Conservation (phyloP, 768 basidiomycete species). For the Piloderma croceum region DNA sequence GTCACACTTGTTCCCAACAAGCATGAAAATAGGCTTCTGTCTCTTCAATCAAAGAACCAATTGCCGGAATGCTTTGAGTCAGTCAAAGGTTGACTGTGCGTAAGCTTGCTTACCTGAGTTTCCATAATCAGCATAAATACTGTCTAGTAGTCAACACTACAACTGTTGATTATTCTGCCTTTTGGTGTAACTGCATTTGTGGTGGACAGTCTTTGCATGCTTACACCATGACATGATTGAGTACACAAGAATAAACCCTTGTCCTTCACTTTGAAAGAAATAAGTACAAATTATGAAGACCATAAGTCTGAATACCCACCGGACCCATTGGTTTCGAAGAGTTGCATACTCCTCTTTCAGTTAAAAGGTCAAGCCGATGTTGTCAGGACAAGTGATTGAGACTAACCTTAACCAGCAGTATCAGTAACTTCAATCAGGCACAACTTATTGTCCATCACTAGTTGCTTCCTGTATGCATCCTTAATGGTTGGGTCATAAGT, state of each 20-base stretch:
- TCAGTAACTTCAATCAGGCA: conserved; percentile 56
- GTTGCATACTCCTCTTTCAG: conserved; percentile 52
- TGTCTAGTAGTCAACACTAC: too few species aligned
- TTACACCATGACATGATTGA: conserved; percentile 49
- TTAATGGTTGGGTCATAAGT: conserved; percentile 61
- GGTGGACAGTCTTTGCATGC: too few species aligned
- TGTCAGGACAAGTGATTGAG: too few species aligned
- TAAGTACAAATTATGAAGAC: conserved; percentile 2
- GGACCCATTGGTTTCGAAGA: conserved; percentile 56
- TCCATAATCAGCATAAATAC: too few species aligned
- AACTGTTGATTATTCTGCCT: too few species aligned
- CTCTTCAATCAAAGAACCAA: conserved; percentile 47
- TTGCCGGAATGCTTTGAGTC: conserved; percentile 45
- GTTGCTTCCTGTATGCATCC: conserved; percentile 55
- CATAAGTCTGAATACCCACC: conserved; percentile 32
- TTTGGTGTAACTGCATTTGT: too few species aligned
- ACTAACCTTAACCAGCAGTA: conserved; percentile 55
- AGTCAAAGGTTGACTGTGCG: conserved; percentile 49
- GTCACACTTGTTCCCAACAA: conserved; percentile 56
- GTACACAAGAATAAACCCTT: conserved; percentile 56
- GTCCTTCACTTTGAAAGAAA: conserved; percentile 40
- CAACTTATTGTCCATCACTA: conserved; percentile 50
- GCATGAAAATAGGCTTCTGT: conserved; percentile 42
- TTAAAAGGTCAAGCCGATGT: conserved; percentile 2
- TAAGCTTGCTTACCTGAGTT: too few species aligned